Evolutionary conservation across 75 land plant species (phyloP), one percentile per base, ranked within the genome.

Genomic region (Cunninghamia lanceolata): DNA sequence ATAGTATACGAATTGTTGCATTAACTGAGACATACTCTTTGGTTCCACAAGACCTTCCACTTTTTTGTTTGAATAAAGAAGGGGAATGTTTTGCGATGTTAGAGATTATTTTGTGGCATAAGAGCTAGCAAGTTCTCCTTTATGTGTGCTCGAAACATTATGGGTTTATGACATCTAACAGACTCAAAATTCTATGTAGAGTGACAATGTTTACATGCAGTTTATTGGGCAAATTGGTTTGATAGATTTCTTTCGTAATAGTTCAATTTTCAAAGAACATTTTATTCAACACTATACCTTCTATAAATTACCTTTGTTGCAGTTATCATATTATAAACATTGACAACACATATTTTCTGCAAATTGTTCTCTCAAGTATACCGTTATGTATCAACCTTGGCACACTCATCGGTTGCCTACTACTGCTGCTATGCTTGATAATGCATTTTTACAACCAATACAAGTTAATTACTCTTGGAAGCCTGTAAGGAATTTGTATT

Each of bases 341-440:
- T 56, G 76, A 45, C 21, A 21, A 16, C 47, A 45, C 77, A 50
- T 84, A 73, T 85, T 68, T 70, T 83, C 32, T 88, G 87, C 88
- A 88, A 87, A 63, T 73, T 88, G 87, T 88, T 85, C 87, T 53
- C 45, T 88, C 66, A 80, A 88, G 39, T 88, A 88, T 30, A n/a
- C n/a, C n/a, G n/a, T n/a, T n/a, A n/a, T n/a, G n/a, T n/a, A n/a
- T n/a, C n/a, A n/a, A n/a, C n/a, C n/a, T n/a, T 87, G 82, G 89
- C 88, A 87, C 32, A 88, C 87, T 63, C 89, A 88, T 56, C 88
- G 87, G 40, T 63, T 88, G 10, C 89, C 89, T n/a, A 87, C 84
- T 45, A 47, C 87, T 78, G 53, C 68, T 77, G 63, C 88, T n/a
- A 88, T 88, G 89, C 76, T 88, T 30, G 88, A 87, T 56, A 87